These are phyloP conservation scores for Agaricus sinodeliciosus DNA, from an alignment of 768 basidiomycete genomes.

Conservation along the genomic window DNA sequence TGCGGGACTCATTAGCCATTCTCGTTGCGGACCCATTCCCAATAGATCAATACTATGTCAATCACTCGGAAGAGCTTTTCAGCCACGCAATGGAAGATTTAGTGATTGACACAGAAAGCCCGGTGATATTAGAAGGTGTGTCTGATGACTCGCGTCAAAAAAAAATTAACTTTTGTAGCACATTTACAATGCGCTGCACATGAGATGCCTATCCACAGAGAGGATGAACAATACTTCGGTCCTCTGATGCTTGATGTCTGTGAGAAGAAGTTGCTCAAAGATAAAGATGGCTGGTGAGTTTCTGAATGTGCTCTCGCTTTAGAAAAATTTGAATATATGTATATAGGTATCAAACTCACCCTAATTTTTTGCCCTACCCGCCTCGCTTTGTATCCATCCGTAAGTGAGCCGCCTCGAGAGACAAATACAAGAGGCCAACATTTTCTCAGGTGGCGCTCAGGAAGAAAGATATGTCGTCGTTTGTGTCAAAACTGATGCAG, in stretches of 20 bases:
- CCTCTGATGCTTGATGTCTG: constrained; percentile 52
- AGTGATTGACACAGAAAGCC: constrained; percentile 65
- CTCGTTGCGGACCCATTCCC: constrained; percentile 64
- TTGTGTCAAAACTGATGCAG: constrained; percentile 42
- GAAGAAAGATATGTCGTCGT: constrained; percentile 78
- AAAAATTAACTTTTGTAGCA: constrained; percentile 25
- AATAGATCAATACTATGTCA: constrained; percentile 69
- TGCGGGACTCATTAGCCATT: constrained; percentile 72
- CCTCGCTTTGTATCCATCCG: constrained; percentile 68
- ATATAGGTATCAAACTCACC: constrained; percentile 74
- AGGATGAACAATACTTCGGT: constrained; percentile 73
- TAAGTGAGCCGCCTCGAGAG: constrained; percentile 14
- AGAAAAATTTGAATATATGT: neutral
- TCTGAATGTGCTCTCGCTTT: neutral
- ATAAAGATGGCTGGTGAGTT: constrained; percentile 75
- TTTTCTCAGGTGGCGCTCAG: constrained; percentile 44
- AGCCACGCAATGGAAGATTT: constrained; percentile 56
- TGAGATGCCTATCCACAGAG: constrained; percentile 72
- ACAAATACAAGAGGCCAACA: neutral
- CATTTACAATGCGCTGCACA: constrained; percentile 85
- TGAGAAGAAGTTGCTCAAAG: constrained; percentile 49
- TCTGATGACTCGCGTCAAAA: neutral
- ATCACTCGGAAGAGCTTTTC: constrained; percentile 66
- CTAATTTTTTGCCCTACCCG: constrained; percentile 74
- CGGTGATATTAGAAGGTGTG: constrained; percentile 61